phyloP scores from a whole-genome alignment of 331 rosid genomes.

The Quercus tomentella region DNA sequence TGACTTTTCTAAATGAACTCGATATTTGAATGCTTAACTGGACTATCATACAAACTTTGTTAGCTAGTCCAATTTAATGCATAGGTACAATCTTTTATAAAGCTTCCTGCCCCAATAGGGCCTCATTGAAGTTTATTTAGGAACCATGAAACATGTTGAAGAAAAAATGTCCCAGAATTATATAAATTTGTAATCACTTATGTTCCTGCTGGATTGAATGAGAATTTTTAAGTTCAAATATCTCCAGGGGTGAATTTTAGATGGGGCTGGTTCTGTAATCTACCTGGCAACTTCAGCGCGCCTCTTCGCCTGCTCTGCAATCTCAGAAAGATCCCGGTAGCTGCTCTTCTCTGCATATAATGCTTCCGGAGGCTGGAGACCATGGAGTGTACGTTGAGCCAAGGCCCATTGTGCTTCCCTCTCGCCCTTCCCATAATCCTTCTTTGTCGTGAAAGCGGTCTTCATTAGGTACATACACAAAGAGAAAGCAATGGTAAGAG shows the following conservation, averaged over 20 bases:
- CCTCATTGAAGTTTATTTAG: background rate
- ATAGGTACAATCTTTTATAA: background rate
- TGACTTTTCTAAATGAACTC: background rate
- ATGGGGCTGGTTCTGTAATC: background rate
- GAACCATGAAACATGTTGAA: background rate
- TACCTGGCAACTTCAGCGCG: constrained; percentile 87
- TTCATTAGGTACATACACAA: constrained; percentile 6
- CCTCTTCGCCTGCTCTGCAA: constrained; percentile 70
- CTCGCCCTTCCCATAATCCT: constrained; percentile 62
- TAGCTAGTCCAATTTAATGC: background rate
- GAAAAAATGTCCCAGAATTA: background rate
- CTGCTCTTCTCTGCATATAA: constrained; percentile 14
- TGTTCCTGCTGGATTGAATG: background rate
- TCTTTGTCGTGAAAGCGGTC: constrained; percentile 72
- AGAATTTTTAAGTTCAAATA: background rate
- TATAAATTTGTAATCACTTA: background rate
- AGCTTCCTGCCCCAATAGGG: background rate
- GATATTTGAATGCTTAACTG: background rate
- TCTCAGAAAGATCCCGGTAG: constrained; percentile 43
- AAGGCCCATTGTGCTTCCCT: constrained; percentile 83
- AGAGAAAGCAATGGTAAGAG: background rate
- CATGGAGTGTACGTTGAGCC: constrained; percentile 62
- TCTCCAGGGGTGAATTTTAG: background rate
- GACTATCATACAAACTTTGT: background rate
- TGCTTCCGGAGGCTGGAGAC: constrained; percentile 41